Base-by-base conservation (phyloP, 345 rosid species). In the Fremontodendron californicum region DNA sequence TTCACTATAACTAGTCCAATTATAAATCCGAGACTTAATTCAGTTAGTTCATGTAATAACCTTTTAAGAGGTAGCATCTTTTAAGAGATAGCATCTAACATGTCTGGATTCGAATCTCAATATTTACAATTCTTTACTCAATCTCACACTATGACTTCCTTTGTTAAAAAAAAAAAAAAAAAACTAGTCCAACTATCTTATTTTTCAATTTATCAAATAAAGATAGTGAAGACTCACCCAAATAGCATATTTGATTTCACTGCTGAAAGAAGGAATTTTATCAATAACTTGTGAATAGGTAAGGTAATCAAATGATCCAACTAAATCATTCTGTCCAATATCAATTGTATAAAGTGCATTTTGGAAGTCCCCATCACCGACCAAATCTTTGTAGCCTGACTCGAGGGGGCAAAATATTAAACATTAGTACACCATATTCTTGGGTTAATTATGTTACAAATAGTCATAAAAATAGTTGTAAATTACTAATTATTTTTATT, bases 321-420 rank as follows among this genome's bases (percentile, higher is more conserved):
- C 83, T 35, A 91, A 81, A 82, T 92, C 94, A 46, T 92, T 92
- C 79, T 91, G 94, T 54, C 96, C 94, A 25, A 90, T 92, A 62
- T 92, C 92, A 9, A 90, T 83, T 69, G 78, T 78, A 81, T 91
- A 83, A 11, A 91, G 85, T 45, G 94, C 96, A 43, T 86, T 79
- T 77, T 46, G 49, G 72, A 85, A 91, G 65, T 63, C 70, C 5
- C 37, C 45, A 33, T 74, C 68, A 5, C 55, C 52, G 4, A 74
- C 67, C 55, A 74, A 74, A 40, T 74, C 52, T 57, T 40, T 74
- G 55, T 42, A 58, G 27, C 68, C 75, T 71, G 19, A 48, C 0
- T 31, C 65, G n/a, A 29, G 40, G 15, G 18, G 2, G 9, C n/a
- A 9, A 57, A 57, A 33, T 9, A 4, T 13, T 6, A 31, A 13